phyloP scores from a whole-genome alignment of 2,329 filamentous ascomycete genomes.

The Fusarium goolgardi region DNA sequence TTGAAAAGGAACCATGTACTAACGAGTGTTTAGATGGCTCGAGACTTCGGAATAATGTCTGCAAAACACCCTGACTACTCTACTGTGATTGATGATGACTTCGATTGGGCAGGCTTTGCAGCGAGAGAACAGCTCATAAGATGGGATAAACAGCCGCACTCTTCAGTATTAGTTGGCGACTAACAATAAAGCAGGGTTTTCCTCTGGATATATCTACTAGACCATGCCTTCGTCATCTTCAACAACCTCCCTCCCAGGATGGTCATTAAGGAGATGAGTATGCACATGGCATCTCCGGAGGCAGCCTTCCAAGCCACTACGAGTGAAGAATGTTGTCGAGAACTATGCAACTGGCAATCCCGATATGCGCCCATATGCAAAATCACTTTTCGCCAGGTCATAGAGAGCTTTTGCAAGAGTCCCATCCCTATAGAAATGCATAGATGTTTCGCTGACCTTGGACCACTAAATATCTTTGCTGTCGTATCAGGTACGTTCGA shows the following conservation, averaged over 20 bases:
- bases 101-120: background rate
- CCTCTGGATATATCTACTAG: background rate
- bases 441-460: background rate
- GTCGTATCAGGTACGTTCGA: background rate
- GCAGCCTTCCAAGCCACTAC: background rate
- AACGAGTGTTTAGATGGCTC: background rate
- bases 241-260: background rate
- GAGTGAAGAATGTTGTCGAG: background rate
- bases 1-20: background rate
- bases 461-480: background rate
- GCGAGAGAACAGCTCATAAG: constrained; percentile 9
- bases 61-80: background rate
- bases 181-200: background rate
- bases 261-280: constrained; percentile 6
- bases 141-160: rapidly evolving
- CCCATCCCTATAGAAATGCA: background rate
- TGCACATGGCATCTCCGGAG: constrained; percentile 4
- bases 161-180: rapidly evolving
- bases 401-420: background rate
- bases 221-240: constrained; percentile 5
- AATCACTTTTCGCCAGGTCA: background rate
- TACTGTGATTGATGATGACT: rapidly evolving
- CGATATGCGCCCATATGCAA: rapidly evolving
- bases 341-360: background rate
- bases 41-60: background rate